Evolutionary conservation across 2,329 filamentous ascomycete genomes (phyloP), one percentile per base, ranked within the genome.

Genomic region (Daldinia sp.): DNA sequence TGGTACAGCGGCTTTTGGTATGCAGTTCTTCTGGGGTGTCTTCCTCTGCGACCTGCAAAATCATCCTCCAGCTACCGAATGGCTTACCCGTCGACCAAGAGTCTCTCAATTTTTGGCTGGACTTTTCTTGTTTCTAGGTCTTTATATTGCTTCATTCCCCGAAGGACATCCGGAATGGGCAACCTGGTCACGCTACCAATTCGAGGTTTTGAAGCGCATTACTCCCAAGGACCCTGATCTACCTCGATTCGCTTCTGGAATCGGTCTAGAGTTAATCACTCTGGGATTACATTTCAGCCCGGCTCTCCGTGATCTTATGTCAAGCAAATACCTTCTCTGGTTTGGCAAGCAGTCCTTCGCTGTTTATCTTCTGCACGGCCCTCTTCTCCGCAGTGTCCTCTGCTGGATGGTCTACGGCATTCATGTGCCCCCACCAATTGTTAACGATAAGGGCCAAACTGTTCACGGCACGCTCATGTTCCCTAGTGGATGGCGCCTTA

Each of bases 261-360:
- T 78, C 63, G 77, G 77, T 13, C 68, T 78, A 28, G 74, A 78
- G 44, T 58, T 78, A 7, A 77, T 78, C 33, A 78, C 77, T 2
- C 70, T 78, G 2, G 77, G 76, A 37, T 66, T 78, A 28, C 77
- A 78, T 58, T 78, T 78, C 51, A 78, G 77, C 60, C 76, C 76
- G 12, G 66, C 70, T 30, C 78, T 86, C 33, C 87, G 88, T 68
- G 82, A 82, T 57, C 71, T 86, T 0, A 82, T 90, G 2, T 86
- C 86, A 3, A 84, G 84, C 65, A 83, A 83, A 35, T 82, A 84
- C 61, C 84, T 90, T 48, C 82, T 88, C 50, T 90, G 88, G 84
- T 83, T 90, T 12, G 89, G 89, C 50, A 87, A 86, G 73, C 85
- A 90, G 78, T 88, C 86, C 50, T 90, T 90, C 73, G 87, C 88